Evolutionary conservation across 345 rosid genomes (phyloP).

Genomic region (Linum trigynum): DNA sequence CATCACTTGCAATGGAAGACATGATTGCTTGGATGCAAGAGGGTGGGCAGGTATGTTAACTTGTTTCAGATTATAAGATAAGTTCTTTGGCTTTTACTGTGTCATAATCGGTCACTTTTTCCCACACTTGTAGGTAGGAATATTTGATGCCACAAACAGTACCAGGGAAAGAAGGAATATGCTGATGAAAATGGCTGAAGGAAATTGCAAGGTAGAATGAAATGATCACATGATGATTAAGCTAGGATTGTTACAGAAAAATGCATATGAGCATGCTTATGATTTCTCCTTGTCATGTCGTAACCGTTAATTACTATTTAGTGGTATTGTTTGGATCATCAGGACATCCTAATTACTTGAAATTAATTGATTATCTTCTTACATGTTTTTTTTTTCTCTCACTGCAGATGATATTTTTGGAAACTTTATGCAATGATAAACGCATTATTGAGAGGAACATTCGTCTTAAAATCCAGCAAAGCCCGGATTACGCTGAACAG

Average conservation of each 20-base stretch:
- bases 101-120: conserved; percentile 17
- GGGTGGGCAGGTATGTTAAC: conserved; percentile 86
- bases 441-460: conserved; percentile 94
- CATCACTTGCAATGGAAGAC: conserved; percentile 99
- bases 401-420: conserved; percentile 88
- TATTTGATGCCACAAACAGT: conserved; percentile 98
- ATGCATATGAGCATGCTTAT: neutral
- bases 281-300: neutral
- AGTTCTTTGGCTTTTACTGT: neutral
- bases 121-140: conserved; percentile 62
- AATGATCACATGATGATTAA: neutral
- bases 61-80: neutral
- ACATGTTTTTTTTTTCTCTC: neutral
- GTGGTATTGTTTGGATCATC: neutral
- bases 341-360: neutral
- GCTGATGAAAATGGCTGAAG: conserved; percentile 99
- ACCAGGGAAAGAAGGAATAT: conserved; percentile 71
- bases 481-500: conserved; percentile 99
- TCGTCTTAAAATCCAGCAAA: conserved; percentile 96
- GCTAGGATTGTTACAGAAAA: neutral
- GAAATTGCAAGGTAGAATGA: conserved; percentile 84
- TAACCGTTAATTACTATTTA: no score
- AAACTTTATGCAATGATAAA: conserved; percentile 86
- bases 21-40: conserved; percentile 99
- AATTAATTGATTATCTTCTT: neutral